phyloP scores from a whole-genome alignment of 2,329 filamentous ascomycete species.

The Apiospora hydei region DNA sequence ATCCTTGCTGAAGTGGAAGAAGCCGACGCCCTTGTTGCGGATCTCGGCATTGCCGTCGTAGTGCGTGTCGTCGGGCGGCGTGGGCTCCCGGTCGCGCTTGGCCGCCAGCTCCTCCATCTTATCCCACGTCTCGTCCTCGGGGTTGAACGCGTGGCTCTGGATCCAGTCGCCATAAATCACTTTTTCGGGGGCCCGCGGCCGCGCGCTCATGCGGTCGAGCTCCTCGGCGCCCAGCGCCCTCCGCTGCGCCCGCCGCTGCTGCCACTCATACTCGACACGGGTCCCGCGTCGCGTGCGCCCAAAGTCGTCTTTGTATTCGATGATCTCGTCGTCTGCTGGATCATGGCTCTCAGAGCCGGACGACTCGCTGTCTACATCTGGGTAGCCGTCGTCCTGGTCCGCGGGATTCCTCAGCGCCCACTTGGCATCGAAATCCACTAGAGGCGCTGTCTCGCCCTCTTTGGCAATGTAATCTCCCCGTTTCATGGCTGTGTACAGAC shows the following conservation, averaged over 20 bases:
- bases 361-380: conserved; percentile 66
- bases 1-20: conserved; percentile 87
- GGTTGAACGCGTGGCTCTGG: conserved; percentile 83
- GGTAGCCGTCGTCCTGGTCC: conserved; percentile 55
- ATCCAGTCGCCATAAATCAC: conserved; percentile 88
- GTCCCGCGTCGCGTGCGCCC: conserved; percentile 82
- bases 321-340: conserved; percentile 62
- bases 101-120: conserved; percentile 81
- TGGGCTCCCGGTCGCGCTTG: conserved; percentile 79
- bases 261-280: conserved; percentile 68
- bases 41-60: conserved; percentile 89
- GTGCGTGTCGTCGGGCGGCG: conserved; percentile 81
- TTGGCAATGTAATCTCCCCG: conserved; percentile 80
- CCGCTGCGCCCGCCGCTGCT: conserved; percentile 63
- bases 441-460: conserved; percentile 68
- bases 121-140: conserved; percentile 64
- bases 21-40: conserved; percentile 86
- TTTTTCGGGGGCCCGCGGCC: conserved; percentile 68
- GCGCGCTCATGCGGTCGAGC: conserved; percentile 72
- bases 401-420: conserved; percentile 80
- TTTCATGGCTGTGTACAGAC: conserved; percentile 89
- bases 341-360: conserved; percentile 51
- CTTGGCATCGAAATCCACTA: conserved; percentile 95
- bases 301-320: conserved; percentile 93
- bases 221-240: conserved; percentile 64